These are phyloP conservation scores for Tremellales sp. DNA, from an alignment of 1,284 basidiomycete genomes.

Conservation along the genomic window DNA sequence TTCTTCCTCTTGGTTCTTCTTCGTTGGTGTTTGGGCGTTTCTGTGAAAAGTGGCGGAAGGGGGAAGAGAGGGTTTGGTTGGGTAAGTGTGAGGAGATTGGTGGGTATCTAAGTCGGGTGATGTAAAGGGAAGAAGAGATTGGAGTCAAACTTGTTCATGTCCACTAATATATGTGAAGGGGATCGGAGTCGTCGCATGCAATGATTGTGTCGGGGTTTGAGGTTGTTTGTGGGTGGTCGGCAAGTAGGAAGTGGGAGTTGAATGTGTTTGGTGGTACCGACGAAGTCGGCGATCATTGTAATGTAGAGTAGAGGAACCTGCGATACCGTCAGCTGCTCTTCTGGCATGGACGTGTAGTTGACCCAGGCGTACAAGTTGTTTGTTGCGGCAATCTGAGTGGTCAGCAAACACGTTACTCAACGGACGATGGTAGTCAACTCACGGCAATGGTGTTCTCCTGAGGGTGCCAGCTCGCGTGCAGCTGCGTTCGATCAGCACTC, in stretches of 20 bases:
- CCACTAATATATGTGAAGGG: neutral
- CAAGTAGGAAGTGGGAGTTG: neutral
- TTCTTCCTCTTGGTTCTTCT: too few relatives aligned
- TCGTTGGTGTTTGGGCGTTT: too few relatives aligned
- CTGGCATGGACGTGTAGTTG: too few relatives aligned
- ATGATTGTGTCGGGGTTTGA: neutral
- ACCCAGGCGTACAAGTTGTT: constrained; percentile 75
- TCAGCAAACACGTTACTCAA: constrained; percentile 6
- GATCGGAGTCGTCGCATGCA: neutral
- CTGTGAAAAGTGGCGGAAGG: neutral
- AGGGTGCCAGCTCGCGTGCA: constrained; percentile 96
- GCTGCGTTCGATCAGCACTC: constrained; percentile 26
- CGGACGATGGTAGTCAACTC: constrained; percentile 41
- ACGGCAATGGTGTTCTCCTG: constrained; percentile 95
- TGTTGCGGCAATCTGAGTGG: constrained; percentile 78
- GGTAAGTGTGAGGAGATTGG: neutral
- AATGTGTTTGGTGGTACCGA: constrained; percentile 1
- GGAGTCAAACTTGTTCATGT: neutral
- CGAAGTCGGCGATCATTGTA: constrained; percentile 30
- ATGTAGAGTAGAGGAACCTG: constrained; percentile 48
- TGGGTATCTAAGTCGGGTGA: neutral
- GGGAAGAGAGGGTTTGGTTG: neutral
- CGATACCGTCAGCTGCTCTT: constrained; percentile 7
- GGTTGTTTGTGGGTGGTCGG: neutral
- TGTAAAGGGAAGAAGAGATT: neutral